phyloP scores from a whole-genome alignment of 2,329 filamentous ascomycete genomes.

The Orbilia blumenaviensis region DNA sequence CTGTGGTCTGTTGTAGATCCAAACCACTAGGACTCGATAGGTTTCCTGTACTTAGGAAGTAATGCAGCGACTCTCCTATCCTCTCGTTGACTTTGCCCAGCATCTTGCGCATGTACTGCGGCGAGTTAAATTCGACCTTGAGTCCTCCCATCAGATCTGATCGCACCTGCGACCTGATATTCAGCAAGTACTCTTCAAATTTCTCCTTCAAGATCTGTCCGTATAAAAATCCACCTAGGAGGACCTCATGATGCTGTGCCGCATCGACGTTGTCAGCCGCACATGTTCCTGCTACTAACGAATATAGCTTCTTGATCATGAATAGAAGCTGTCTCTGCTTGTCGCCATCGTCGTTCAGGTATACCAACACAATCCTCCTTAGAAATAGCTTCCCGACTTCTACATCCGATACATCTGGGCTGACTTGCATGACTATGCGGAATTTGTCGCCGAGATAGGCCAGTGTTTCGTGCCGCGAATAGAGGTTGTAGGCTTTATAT shows the following conservation, averaged over 20 bases:
- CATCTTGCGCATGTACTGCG: slow-evolving; percentile 77
- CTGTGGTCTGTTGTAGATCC: slow-evolving; percentile 91
- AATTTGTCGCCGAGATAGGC: slow-evolving; percentile 92
- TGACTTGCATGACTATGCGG: slow-evolving; percentile 82
- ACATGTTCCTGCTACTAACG: slow-evolving; percentile 90
- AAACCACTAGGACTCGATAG: slow-evolving; percentile 88
- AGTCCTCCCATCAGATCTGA: slow-evolving; percentile 68
- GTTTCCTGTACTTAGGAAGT: slow-evolving; percentile 96
- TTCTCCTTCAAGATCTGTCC: slow-evolving; percentile 95
- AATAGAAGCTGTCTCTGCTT: slow-evolving; percentile 95
- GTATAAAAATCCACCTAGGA: slow-evolving; percentile 92
- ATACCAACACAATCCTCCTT: slow-evolving; percentile 86
- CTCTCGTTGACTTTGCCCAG: slow-evolving; percentile 87
- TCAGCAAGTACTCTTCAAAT: slow-evolving; percentile 86
- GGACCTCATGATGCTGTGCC: slow-evolving; percentile 92
- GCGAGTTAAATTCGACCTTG: slow-evolving; percentile 73
- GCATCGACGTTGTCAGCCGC: slow-evolving; percentile 95
- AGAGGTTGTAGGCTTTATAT: slow-evolving; percentile 88
- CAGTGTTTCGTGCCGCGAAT: slow-evolving; percentile 81
- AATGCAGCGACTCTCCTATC: slow-evolving; percentile 84
- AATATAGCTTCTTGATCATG: slow-evolving; percentile 95
- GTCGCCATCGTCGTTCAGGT: slow-evolving; percentile 84
- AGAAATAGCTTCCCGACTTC: slow-evolving; percentile 92
- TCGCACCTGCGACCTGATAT: slow-evolving; percentile 65
- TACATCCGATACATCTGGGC: slow-evolving; percentile 83